Base-by-base conservation (phyloP, 345 rosid genomes). In the Pistacia vera region DNA sequence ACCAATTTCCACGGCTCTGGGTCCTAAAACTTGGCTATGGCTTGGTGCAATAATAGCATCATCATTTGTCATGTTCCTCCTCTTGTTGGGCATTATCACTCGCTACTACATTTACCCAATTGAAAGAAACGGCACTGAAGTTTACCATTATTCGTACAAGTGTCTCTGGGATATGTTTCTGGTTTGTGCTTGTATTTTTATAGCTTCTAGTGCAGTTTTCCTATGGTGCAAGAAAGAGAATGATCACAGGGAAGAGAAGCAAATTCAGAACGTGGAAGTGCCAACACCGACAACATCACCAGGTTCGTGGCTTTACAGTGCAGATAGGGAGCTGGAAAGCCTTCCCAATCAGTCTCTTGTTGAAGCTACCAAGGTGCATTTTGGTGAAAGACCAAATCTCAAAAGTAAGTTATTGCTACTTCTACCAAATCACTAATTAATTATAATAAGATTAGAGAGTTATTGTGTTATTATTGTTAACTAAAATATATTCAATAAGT, bases 21-120 rank as follows among this genome's bases (percentile, higher is more conserved):
- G 98, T 49, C 84, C 91, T 66, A 85, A 84, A 48, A 81, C 86
- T 71, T 91, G 97, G 97, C 87, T 85, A 30, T 90, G 93, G 89
- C 93, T 93, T 1, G 89, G 88, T 2, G 87, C 79, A 4, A 75
- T 95, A n/a, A 88, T 93, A 56, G 57, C 90, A 6, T 88, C 92
- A 25, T 95, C 98, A 11, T 91, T 88, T 38, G 20, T 85, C 13
- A 75, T 84, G 67, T 95, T 95, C 82, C 81, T 95, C 8, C 76
- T 89, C 22, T 63, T 89, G 33, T 75, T 89, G 64, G 97, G 92
- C 49, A 64, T 95, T 51, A 72, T 90, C 57, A 89, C 86, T n/a
- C 80, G 88, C 30, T 91, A 79, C 57, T 86, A 91, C 77, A 86
- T 93, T 20, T 87, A 85, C 75, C 93, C 93, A 0, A 82, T 79